phyloP scores from a whole-genome alignment of 2,329 filamentous ascomycete genomes.

The Hymenoscyphus occultus region DNA sequence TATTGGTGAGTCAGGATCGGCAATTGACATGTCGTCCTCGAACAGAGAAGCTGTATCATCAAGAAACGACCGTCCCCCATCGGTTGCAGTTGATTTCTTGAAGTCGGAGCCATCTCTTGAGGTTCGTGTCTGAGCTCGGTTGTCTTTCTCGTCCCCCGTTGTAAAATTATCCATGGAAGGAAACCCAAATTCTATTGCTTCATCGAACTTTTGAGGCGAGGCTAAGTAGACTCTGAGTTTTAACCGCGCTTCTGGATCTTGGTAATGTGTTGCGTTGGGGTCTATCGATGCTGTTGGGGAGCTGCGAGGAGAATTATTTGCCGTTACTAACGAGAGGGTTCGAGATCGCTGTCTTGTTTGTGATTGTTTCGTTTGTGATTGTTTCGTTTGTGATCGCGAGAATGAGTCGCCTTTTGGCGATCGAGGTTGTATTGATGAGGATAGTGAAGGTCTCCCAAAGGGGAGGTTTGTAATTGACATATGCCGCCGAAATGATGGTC shows the following conservation, averaged over 20 bases:
- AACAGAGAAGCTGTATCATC: constrained; percentile 56
- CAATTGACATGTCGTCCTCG: constrained; percentile 53
- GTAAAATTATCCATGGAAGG: constrained; percentile 55
- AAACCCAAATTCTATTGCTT: constrained; percentile 91
- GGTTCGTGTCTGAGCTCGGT: constrained; percentile 24
- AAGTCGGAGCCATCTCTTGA: constrained; percentile 26
- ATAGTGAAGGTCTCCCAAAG: constrained; percentile 52
- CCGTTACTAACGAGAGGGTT: constrained; percentile 51
- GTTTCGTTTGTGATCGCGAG: constrained; percentile 5
- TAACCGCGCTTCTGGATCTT: constrained; percentile 81
- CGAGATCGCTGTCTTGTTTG: constrained; percentile 47
- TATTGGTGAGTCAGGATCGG: constrained; percentile 54
- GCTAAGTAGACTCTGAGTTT: constrained; percentile 84
- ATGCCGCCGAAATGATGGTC: constrained; percentile 65
- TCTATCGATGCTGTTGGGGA: constrained; percentile 56
- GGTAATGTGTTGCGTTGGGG: constrained; percentile 75
- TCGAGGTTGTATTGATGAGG: constrained; percentile 37
- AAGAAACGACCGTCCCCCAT: constrained; percentile 55
- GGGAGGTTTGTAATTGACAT: constrained; percentile 68
- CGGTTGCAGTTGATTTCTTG: constrained; percentile 39
- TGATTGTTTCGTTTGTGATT: neutral
- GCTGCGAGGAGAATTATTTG: constrained; percentile 41
- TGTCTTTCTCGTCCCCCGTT: constrained; percentile 37
- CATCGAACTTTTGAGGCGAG: constrained; percentile 92
- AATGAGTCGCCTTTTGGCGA: constrained; percentile 34